Conservation (phyloP, 345 rosid genomes). For the Eucalyptus globulus region DNA sequence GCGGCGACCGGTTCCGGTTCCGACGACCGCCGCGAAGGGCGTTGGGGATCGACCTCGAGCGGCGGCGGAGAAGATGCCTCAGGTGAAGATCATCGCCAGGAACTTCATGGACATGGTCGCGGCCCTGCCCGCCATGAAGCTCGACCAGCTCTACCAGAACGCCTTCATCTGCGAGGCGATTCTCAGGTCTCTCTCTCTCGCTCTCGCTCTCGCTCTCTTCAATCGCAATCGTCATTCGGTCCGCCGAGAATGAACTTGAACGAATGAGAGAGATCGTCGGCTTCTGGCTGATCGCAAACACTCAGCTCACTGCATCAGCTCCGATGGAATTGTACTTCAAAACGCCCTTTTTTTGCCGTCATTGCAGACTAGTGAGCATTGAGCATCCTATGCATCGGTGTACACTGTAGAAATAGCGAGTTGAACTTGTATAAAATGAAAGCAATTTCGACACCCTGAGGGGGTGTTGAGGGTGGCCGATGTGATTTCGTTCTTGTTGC, state of each 20-base stretch:
- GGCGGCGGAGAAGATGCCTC: conserved; percentile 45
- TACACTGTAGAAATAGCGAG: background rate
- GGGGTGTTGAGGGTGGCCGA: background rate
- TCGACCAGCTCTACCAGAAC: conserved; percentile 68
- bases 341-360: background rate
- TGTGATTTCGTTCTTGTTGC: background rate
- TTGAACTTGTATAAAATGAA: background rate
- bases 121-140: conserved; percentile 78
- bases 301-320: background rate
- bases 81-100: conserved; percentile 80
- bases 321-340: background rate
- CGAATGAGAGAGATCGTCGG: background rate
- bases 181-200: conserved; percentile 36
- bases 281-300: background rate
- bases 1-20: background rate
- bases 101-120: conserved; percentile 99
- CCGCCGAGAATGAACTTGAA: background rate
- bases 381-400: background rate
- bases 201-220: background rate
- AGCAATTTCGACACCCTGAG: no score
- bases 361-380: background rate
- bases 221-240: background rate
- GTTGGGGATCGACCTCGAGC: background rate
- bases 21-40: background rate
- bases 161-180: conserved; percentile 94